Conservation (phyloP, 352 stramenopile genomes). For the Poterioochromonas sp. region DNA sequence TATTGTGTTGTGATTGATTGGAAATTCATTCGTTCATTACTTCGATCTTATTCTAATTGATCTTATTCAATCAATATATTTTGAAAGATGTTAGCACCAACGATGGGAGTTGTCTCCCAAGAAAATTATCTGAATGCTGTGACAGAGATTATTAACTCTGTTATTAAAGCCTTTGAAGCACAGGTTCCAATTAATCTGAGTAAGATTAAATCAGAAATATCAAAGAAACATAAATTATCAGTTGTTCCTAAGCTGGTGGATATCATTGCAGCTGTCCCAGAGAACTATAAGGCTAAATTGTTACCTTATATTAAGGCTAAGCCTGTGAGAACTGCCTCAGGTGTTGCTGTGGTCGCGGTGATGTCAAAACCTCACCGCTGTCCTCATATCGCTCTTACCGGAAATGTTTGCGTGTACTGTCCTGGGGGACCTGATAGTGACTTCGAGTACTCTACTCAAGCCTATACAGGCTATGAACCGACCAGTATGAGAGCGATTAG, state of each 20-base stretch:
- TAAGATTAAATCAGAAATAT: slow-evolving; percentile 75
- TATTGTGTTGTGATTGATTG: too few relatives aligned
- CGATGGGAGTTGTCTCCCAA: not conserved
- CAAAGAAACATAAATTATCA: slow-evolving; percentile 66
- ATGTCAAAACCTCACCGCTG: slow-evolving; percentile 96
- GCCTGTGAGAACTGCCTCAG: slow-evolving; percentile 82
- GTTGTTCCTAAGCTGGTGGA: slow-evolving; percentile 66
- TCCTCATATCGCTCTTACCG: slow-evolving; percentile 90
- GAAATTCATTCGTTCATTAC: too few relatives aligned
- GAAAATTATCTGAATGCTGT: slow-evolving; percentile 63
- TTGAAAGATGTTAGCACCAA: slow-evolving; percentile 16
- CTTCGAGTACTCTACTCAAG: slow-evolving; percentile 93
- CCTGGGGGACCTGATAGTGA: slow-evolving; percentile 84
- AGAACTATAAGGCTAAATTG: slow-evolving; percentile 77
- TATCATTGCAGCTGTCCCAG: slow-evolving; percentile 85
- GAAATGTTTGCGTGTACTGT: slow-evolving; percentile 90
- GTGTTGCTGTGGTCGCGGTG: slow-evolving; percentile 89
- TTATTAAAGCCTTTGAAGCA: slow-evolving; percentile 77
- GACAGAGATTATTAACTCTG: slow-evolving; percentile 73
- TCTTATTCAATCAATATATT: too few relatives aligned
- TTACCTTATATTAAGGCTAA: slow-evolving; percentile 84
- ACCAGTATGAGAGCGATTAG: slow-evolving; percentile 91
- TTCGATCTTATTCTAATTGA: too few relatives aligned
- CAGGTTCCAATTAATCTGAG: slow-evolving; percentile 83
- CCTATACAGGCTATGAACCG: slow-evolving; percentile 93